Base-by-base conservation (phyloP, 345 rosid genomes). In the Microcos paniculata region DNA sequence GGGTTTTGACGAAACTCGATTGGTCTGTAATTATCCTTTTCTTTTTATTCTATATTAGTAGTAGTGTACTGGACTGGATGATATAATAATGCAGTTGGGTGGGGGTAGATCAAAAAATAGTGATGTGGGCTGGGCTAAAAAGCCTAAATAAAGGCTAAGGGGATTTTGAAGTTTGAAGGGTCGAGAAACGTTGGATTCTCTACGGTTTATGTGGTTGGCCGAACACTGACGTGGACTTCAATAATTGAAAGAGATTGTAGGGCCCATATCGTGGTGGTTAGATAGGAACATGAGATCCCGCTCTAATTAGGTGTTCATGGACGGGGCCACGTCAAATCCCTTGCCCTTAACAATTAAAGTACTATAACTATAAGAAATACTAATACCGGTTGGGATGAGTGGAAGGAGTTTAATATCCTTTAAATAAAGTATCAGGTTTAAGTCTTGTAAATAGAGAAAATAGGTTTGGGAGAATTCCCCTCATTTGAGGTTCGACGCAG, bases 1-100 rank as follows among this genome's bases (percentile, higher is more conserved):
- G 52, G 23, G 68, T 18, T 62, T 80, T 56, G 26, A 76, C 43
- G 55, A 30, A 10, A 35, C 56, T 45, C 57, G 64, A 58, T 59
- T 78, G 43, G 67, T 26, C 72, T 31, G 74, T 2, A 26, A 57
- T 19, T 18, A 4, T 51, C 14, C 2, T 19, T 49, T 18, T 16
- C 8, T 42, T 42, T 0, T 46, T 46, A 51, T 49, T 16, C 5
- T 4, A 4, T 2, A 0, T 21, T 23, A 3, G 23, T 0, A 2
- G 15, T 55, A 33, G 8, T 4, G 62, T 57, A 6, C 63, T 26
- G 62, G 62, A 4, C 23, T 1, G 19, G 52, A 3, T 48, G 63
- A 13, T 26, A 58, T 26, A 28, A 58, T 58, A 28, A 58, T 26
- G 35, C 8, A 7, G 18, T 13, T 4, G 3, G 18, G 28, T 4